Conservation (phyloP, 257 asterid genomes). For the Plectranthus barbatus region DNA sequence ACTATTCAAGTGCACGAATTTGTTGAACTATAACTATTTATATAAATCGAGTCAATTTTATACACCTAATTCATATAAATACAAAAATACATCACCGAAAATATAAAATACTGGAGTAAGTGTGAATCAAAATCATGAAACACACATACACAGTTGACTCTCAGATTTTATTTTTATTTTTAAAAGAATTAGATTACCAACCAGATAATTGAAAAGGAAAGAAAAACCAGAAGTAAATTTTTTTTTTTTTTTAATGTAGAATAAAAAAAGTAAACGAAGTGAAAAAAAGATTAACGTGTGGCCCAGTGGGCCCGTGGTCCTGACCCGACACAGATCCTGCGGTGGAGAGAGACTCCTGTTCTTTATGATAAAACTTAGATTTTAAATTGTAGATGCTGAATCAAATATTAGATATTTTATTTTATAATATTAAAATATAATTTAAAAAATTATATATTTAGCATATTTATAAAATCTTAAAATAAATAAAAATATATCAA, state of each 20-base stretch:
- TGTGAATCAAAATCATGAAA: neutral
- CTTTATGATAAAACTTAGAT: slow-evolving; percentile 6
- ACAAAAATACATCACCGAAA: neutral
- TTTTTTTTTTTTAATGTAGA: neutral
- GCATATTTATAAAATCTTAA: no score
- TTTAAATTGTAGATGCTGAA: no score
- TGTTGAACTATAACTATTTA: slow-evolving; percentile 24
- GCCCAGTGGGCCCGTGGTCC: slow-evolving; percentile 33
- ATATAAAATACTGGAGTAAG: slow-evolving; percentile 13
- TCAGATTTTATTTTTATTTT: neutral
- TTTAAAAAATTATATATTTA: no score
- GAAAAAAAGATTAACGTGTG: slow-evolving; percentile 24
- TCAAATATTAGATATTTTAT: no score
- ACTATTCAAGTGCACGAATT: slow-evolving; percentile 25
- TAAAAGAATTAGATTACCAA: slow-evolving; percentile 26
- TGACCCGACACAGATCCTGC: slow-evolving; percentile 38
- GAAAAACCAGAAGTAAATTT: neutral
- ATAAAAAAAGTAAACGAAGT: slow-evolving; percentile 16
- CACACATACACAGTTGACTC: slow-evolving; percentile 22
- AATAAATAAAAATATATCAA: no score
- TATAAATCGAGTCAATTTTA: slow-evolving; percentile 11
- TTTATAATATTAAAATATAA: no score
- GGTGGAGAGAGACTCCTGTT: slow-evolving; percentile 25
- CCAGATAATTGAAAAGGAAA: slow-evolving; percentile 5
- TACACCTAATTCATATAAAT: slow-evolving; percentile 12